Evolutionary conservation across 495 filamentous ascomycete species (phyloP).

Genomic region (Neurospora pannonica): DNA sequence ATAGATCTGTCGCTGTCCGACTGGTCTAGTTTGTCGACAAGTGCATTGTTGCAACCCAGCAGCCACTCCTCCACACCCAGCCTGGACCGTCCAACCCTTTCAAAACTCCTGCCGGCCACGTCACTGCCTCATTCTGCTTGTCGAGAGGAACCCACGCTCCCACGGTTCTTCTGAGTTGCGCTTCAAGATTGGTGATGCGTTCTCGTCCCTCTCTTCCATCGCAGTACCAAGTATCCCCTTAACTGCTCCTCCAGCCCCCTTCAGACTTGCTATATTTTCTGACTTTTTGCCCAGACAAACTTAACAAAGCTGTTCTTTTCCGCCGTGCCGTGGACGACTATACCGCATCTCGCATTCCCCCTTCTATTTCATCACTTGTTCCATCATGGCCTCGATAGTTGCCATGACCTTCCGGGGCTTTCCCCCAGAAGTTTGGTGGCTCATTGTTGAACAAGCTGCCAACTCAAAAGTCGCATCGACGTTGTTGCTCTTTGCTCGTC

Average conservation of each 20-base stretch:
- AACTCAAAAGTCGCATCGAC: constrained; percentile 42
- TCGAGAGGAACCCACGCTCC: not conserved
- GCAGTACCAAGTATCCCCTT: not conserved
- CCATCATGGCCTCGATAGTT: not conserved
- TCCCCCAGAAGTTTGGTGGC: constrained; percentile 50
- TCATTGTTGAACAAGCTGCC: constrained; percentile 49
- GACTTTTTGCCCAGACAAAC: not conserved
- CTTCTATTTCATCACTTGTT: not conserved
- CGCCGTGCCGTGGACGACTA: not conserved
- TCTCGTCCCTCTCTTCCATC: not conserved
- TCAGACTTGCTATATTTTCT: not conserved
- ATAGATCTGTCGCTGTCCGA: not conserved
- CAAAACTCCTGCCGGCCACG: not conserved
- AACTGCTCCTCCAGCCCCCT: not conserved
- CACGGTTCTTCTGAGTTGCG: not conserved
- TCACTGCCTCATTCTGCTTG: not conserved
- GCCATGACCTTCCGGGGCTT: constrained; percentile 19
- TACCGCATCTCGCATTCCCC: not conserved
- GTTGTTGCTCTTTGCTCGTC: constrained; percentile 45
- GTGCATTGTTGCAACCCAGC: not conserved
- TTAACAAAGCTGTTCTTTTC: not conserved
- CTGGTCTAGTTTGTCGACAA: not conserved
- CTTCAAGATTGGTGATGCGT: not conserved
- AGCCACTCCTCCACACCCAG: not conserved
- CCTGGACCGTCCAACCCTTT: not conserved